phyloP scores from a whole-genome alignment of 108 stramenopile species.

The Discostella pseudostelligera region DNA sequence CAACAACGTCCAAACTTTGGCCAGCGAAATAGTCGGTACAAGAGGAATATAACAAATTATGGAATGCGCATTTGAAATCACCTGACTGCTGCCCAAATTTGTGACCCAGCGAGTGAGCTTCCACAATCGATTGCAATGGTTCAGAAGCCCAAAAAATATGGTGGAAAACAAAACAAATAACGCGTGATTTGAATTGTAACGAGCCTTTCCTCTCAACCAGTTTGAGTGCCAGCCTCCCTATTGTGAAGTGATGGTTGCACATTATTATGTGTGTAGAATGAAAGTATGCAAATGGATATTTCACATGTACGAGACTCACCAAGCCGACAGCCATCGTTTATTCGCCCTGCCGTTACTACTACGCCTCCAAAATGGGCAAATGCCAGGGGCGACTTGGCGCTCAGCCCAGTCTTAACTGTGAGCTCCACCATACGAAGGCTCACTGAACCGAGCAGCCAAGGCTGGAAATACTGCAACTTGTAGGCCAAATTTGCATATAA shows the following conservation, averaged over 20 bases:
- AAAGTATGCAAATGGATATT: background rate
- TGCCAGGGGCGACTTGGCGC: constrained; percentile 14
- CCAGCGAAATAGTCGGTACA: constrained; percentile 16
- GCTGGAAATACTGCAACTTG: background rate
- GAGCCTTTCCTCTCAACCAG: constrained; percentile 3
- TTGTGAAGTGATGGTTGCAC: background rate
- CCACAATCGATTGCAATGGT: constrained; percentile 17
- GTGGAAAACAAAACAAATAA: background rate
- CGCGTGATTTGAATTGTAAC: background rate
- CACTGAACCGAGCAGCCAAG: background rate
- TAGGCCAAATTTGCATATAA: constrained; percentile 8
- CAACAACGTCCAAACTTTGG: constrained; percentile 1
- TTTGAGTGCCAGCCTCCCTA: constrained; percentile 9
- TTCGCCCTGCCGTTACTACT: background rate
- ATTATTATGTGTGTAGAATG: background rate
- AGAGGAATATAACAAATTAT: background rate
- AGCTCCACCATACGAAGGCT: constrained; percentile 23
- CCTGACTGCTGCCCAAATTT: constrained; percentile 10
- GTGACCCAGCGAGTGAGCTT: constrained; percentile 3
- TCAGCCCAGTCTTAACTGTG: constrained; percentile 21
- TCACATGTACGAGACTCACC: background rate
- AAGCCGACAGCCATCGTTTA: background rate
- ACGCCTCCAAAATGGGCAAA: constrained; percentile 18
- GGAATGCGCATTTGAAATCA: background rate
- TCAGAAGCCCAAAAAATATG: constrained; percentile 7